Evolutionary conservation across 2,329 filamentous ascomycete species (phyloP).

Genomic region (Cercospora sp.): DNA sequence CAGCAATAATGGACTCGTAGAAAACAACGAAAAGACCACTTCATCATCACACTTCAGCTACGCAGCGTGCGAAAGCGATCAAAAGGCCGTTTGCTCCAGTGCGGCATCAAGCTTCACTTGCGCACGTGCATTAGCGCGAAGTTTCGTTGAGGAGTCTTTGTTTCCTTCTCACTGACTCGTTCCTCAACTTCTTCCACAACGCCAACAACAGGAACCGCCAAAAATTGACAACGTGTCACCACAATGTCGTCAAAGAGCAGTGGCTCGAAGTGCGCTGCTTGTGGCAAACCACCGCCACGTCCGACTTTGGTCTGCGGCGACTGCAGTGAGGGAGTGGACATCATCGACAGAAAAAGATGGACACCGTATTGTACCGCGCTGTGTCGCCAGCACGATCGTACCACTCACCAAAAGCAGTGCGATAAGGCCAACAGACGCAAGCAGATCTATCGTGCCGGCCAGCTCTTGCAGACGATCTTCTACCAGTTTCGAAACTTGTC

Average conservation of each 20-base stretch:
- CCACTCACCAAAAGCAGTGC: not conserved
- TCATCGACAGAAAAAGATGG: not conserved
- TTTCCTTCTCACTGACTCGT: not conserved
- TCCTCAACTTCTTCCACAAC: not conserved
- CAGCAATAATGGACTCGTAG: too few relatives aligned
- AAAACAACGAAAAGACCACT: too few relatives aligned
- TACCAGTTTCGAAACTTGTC: slow-evolving; percentile 11
- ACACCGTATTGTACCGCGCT: slow-evolving; percentile 7
- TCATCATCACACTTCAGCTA: too few relatives aligned
- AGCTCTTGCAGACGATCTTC: slow-evolving; percentile 23
- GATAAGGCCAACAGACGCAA: slow-evolving; percentile 13
- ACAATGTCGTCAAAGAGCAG: not conserved
- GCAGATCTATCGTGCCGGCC: slow-evolving; percentile 25
- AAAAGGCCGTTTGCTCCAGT: not conserved
- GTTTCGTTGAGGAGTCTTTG: not conserved
- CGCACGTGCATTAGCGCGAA: not conserved
- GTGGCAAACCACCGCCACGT: not conserved
- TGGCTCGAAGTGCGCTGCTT: not conserved
- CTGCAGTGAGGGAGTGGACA: slow-evolving; percentile 9
- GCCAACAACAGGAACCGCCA: not conserved
- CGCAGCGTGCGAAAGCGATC: too few relatives aligned
- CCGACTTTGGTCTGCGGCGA: slow-evolving; percentile 12
- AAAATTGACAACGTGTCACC: not conserved
- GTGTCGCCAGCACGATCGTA: not conserved
- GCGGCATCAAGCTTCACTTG: not conserved